phyloP scores from a whole-genome alignment of 768 basidiomycete genomes.

The Mycena chlorophos region DNA sequence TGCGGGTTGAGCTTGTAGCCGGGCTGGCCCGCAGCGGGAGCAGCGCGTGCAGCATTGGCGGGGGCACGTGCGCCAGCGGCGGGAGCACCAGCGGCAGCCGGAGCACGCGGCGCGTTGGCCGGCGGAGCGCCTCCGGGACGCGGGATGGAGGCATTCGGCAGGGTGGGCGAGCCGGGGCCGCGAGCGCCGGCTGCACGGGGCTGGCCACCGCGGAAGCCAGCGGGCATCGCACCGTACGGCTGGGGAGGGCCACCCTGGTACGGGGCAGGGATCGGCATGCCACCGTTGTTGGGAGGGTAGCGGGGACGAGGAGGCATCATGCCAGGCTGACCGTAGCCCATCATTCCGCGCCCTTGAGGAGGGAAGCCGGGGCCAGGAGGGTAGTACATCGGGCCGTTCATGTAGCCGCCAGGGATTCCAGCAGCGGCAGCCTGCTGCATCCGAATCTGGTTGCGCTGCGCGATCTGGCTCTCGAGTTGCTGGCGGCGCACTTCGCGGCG shows the following conservation, averaged over 20 bases:
- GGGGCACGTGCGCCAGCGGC: constrained; percentile 43
- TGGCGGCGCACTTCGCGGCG: constrained; percentile 97
- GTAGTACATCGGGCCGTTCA: constrained; percentile 87
- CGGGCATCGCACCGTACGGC: constrained; percentile 65
- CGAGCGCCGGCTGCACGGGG: constrained; percentile 66
- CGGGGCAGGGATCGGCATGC: constrained; percentile 73
- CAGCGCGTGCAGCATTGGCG: constrained; percentile 39
- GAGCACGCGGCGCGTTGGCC: constrained; percentile 53
- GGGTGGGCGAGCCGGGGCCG: constrained; percentile 72
- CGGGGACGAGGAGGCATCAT: constrained; percentile 89
- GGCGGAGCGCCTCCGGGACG: constrained; percentile 64
- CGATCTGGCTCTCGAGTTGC: constrained; percentile 98
- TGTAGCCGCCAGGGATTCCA: constrained; percentile 78
- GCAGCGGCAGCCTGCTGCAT: constrained; percentile 94
- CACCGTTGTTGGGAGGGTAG: constrained; percentile 69
- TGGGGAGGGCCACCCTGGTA: constrained; percentile 76
- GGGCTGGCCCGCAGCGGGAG: constrained; percentile 43
- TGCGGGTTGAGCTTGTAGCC: constrained; percentile 35
- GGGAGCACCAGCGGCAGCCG: constrained; percentile 43
- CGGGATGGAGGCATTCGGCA: constrained; percentile 60
- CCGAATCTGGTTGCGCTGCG: constrained; percentile 95
- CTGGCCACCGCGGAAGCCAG: constrained; percentile 49
- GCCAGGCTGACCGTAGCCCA: constrained; percentile 82
- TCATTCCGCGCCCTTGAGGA: constrained; percentile 75
- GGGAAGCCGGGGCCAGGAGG: constrained; percentile 80